These are phyloP conservation scores for Coemansia sp. DNA, from an alignment of 192 early-diverging fungal genomes.

Conservation along the genomic window DNA sequence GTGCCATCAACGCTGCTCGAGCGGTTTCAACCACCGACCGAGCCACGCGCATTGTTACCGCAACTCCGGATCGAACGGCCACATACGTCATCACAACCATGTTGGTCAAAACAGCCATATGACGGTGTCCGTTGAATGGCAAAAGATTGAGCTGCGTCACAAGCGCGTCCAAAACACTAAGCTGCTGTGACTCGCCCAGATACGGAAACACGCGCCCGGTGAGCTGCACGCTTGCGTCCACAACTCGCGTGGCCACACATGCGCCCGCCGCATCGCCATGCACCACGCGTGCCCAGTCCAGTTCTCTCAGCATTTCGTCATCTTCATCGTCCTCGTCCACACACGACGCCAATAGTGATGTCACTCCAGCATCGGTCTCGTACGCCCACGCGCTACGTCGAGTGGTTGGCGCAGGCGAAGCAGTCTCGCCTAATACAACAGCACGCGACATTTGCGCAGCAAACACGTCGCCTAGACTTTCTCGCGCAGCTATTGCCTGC, in stretches of 20 bases:
- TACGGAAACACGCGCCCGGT: conserved; percentile 74
- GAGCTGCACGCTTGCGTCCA: conserved; percentile 79
- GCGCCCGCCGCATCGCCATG: not conserved
- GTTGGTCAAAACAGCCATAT: conserved; percentile 80
- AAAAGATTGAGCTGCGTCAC: conserved; percentile 61
- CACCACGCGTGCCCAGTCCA: conserved; percentile 25
- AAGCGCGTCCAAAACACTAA: conserved; percentile 73
- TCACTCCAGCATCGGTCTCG: conserved; percentile 42
- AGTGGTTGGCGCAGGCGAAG: not conserved
- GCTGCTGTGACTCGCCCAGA: conserved; percentile 70
- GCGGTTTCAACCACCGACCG: conserved; percentile 33
- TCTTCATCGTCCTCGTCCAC: not conserved
- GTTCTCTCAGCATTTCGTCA: conserved; percentile 10
- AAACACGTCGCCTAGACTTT: conserved; percentile 25
- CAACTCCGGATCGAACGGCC: conserved; percentile 46
- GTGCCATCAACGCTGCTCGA: conserved; percentile 61
- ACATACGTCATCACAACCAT: conserved; percentile 46
- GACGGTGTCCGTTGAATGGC: conserved; percentile 68
- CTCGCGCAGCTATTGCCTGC: conserved; percentile 22
- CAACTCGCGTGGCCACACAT: conserved; percentile 48
- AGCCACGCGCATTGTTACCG: conserved; percentile 21
- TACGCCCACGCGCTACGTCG: conserved; percentile 37
- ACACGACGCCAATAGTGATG: conserved; percentile 27
- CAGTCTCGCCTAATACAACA: not conserved
- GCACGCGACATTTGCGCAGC: conserved; percentile 12